Evolutionary conservation across 768 basidiomycete genomes (phyloP).

Genomic region (Phylloporus arenicola): DNA sequence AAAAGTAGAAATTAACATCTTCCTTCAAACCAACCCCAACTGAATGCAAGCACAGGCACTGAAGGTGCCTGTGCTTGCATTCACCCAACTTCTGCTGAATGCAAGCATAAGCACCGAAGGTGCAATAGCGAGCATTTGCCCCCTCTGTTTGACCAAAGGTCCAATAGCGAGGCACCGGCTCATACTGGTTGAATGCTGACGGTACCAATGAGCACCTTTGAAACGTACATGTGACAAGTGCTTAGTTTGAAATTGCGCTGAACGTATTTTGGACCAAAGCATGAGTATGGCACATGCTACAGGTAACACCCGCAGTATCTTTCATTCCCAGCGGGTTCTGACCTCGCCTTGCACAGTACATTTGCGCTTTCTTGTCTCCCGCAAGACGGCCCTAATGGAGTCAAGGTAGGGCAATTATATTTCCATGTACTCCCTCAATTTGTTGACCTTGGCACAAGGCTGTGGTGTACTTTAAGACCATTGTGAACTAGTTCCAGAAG

Average conservation of each 20-base stretch:
- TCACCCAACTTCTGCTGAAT: no score
- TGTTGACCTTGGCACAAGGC: conserved; percentile 36
- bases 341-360: conserved; percentile 39
- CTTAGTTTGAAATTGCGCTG: neutral
- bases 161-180: no score
- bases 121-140: no score
- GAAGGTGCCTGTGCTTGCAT: no score
- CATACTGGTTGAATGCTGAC: conserved; percentile 60
- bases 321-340: neutral
- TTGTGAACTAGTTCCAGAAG: conserved; percentile 55
- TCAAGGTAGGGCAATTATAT: conserved; percentile 42
- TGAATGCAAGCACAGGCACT: no score
- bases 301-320: conserved; percentile 10
- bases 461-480: conserved; percentile 55
- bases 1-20: no score
- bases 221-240: conserved; percentile 44
- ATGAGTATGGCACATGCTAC: conserved; percentile 64
- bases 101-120: no score
- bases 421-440: neutral
- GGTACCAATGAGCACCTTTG: conserved; percentile 63
- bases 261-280: conserved; percentile 30
- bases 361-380: conserved; percentile 54
- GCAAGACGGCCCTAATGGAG: conserved; percentile 48
- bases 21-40: no score
- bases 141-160: no score